Percentiles rank a stretch among this genome's conserved stretches.
phyloP scores from a whole-genome alignment of 2,329 filamentous ascomycete genomes.

The Paecilomyces fulvus region DNA sequence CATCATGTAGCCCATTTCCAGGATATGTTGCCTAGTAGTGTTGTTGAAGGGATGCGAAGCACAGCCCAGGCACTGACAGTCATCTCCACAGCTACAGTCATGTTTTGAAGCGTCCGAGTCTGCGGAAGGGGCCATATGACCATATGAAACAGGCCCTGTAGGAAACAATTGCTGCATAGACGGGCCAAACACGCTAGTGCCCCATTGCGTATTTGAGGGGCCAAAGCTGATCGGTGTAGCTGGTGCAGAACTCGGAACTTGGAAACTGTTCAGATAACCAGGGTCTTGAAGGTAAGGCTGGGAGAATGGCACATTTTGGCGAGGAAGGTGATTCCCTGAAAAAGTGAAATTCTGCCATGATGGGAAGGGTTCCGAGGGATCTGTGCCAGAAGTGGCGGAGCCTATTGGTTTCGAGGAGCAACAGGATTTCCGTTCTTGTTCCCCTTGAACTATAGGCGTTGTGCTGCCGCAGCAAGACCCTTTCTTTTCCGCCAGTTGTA shows the following conservation, averaged over 20 bases:
- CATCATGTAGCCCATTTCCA: constrained; percentile 38
- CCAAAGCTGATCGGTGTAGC: constrained; percentile 8
- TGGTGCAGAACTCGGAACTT: constrained; percentile 7
- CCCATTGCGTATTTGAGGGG: constrained; percentile 7
- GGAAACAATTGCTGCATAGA: constrained; percentile 9
- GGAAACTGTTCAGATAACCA: constrained; percentile 10
- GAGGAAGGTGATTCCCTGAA: constrained; percentile 5
- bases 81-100: constrained; percentile 36
- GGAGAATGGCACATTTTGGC: constrained; percentile 12
- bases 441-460: not conserved
- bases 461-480: constrained; percentile 23
- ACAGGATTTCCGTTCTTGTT: not conserved
- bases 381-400: not conserved
- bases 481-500: constrained; percentile 5
- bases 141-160: constrained; percentile 5
- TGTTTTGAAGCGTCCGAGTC: constrained; percentile 16
- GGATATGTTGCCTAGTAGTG: constrained; percentile 37
- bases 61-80: constrained; percentile 40
- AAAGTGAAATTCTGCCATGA: not conserved
- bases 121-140: constrained; percentile 5
- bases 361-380: not conserved
- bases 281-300: constrained; percentile 4
- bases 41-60: constrained; percentile 39
- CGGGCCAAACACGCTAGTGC: constrained; percentile 10
- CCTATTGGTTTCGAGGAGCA: not conserved